A percentile compares a stretch with the other conserved stretches of the same genome.
Evolutionary conservation across 1,139 yeast genomes (phyloP).

Genomic region (Scheffersomyces quercinus): DNA sequence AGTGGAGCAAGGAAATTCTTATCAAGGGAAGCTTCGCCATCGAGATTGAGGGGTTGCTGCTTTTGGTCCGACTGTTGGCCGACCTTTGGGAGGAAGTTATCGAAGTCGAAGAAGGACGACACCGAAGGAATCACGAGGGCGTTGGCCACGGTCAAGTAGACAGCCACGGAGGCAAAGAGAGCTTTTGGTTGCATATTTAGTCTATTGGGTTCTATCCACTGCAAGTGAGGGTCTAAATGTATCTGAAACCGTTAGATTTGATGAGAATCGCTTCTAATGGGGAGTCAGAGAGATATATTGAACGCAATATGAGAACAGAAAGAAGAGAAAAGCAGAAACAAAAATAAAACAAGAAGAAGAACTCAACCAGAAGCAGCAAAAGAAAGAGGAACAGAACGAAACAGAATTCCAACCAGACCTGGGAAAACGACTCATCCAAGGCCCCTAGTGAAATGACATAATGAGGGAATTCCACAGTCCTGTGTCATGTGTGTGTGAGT

Average conservation of each 20-base stretch:
- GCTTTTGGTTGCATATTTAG: slow-evolving; percentile 4
- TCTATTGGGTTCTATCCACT: not conserved
- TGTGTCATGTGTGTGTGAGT: no score
- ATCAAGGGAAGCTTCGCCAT: slow-evolving; percentile 1
- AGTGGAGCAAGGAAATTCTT: slow-evolving; percentile 6
- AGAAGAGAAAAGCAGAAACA: not conserved
- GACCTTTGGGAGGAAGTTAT: slow-evolving; percentile 7
- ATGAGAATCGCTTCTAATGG: not conserved
- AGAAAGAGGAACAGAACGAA: no score
- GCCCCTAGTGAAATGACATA: no score
- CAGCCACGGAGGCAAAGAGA: slow-evolving; percentile 9
- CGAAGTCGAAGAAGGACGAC: slow-evolving; percentile 12
- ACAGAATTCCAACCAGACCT: no score
- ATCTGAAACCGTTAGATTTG: no score
- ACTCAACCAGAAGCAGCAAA: no score
- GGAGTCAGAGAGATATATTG: not conserved
- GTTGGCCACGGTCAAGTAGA: slow-evolving; percentile 8
- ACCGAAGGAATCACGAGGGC: slow-evolving; percentile 19
- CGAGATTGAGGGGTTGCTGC: not conserved
- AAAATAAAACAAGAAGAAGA: not conserved
- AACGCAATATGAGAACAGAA: not conserved
- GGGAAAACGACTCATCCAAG: no score
- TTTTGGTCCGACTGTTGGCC: slow-evolving; percentile 1
- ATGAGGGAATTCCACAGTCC: no score
- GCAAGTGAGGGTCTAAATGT: no score